A percentile compares a stretch with the other conserved stretches of the same genome.
Evolutionary conservation across 306 rosid genomes (phyloP).

Genomic region (Vigna trinervia): DNA sequence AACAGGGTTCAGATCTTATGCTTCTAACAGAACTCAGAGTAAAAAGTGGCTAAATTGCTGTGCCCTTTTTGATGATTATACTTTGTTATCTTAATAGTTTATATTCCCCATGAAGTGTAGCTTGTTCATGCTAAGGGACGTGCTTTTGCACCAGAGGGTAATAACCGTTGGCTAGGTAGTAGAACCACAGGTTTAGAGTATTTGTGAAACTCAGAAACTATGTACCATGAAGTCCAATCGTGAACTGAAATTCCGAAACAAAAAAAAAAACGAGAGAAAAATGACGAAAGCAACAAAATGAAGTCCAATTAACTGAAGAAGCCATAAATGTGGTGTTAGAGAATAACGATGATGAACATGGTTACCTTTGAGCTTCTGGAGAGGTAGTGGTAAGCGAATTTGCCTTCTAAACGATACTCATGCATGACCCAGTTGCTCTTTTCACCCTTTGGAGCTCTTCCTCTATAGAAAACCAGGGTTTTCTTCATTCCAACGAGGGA

Average conservation of each 20-base stretch:
- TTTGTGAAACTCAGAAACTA: background rate
- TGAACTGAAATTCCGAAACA: conserved; percentile 9
- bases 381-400: conserved; percentile 79
- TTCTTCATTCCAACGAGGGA: conserved; percentile 89
- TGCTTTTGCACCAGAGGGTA: conserved; percentile 20
- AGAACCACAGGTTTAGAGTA: background rate
- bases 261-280: background rate
- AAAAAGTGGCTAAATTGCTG: background rate
- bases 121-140: conserved; percentile 22
- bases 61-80: conserved; percentile 30
- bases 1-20: conserved; percentile 35
- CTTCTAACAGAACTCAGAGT: background rate
- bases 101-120: conserved; percentile 41
- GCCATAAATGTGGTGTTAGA: background rate
- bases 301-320: background rate
- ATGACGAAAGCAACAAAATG: background rate
- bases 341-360: background rate
- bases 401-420: conserved; percentile 90
- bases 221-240: background rate
- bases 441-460: conserved; percentile 90
- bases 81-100: conserved; percentile 15
- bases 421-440: conserved; percentile 95
- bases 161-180: background rate
- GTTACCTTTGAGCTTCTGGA: conserved; percentile 69
- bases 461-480: conserved; percentile 81